Base-by-base conservation (phyloP, 2,329 filamentous ascomycete genomes). In the Pleomassaria siparia region DNA sequence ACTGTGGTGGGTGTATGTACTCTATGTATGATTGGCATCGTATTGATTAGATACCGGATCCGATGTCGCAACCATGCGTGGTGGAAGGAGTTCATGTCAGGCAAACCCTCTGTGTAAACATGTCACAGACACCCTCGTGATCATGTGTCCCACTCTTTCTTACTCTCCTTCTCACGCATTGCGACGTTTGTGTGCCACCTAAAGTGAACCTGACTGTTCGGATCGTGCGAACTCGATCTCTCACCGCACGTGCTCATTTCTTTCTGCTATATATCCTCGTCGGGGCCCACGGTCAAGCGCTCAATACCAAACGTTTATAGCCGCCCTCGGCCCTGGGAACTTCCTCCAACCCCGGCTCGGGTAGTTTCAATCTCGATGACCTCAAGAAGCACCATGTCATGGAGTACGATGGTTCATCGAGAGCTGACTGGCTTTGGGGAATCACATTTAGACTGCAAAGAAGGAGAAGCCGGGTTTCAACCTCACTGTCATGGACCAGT, bases 331-430 rank as follows among this genome's bases (percentile, higher is more conserved):
- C 41, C 6, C 21, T 63, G 0, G 16, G 16, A 1, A 47, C 52
- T 1, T 55, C 56, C 2, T 25, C 37, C 11, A 41, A 59, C 30
- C 54, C 59, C 6, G 26, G 30, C 13, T 40, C 29, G 22, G 53
- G 51, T 26, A 37, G 42, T n/a, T 60, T 71, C 36, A 56, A 62
- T 42, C 59, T 72, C 8, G 60, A 64, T 22, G 59, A 71, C 37
- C 45, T 72, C 1, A 54, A 56, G n/a, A 61, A 56, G 21, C 70
- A 72, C 54, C 58, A 62, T 26, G 51, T 54, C 2, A 55, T 72
- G 18, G 70, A 72, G 51, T 68, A 72, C 43, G 70, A 73, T 43
- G 67, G 53, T 20, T 66, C 61, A 7, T 55, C 72, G 1, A 59
- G 57, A 0, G 55, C 68, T 7, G 40, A 46, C 35, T 62, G 64